A percentile compares a stretch with the other conserved stretches of the same genome.
Conservation (phyloP, 306 rosid genomes). For the Cotoneaster glaucophyllus region DNA sequence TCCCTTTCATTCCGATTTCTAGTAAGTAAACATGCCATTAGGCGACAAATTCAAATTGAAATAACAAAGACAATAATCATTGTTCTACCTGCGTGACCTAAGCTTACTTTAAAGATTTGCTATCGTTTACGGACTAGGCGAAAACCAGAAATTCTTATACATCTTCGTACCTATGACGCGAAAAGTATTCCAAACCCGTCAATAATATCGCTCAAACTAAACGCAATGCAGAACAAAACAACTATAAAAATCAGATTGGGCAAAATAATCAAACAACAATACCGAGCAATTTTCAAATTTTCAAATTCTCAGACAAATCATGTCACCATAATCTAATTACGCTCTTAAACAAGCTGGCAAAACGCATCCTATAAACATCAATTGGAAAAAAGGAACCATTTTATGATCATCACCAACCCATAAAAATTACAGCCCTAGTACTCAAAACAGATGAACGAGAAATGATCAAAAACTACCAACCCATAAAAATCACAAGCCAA, state of each 20-base stretch:
- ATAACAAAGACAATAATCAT: neutral
- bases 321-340: neutral
- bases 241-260: neutral
- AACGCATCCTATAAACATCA: neutral
- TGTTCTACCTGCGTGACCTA: neutral
- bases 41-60: neutral
- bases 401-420: neutral
- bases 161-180: neutral
- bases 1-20: neutral
- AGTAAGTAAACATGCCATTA: neutral
- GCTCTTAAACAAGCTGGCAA: neutral
- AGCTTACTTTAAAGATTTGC: neutral
- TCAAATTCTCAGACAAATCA: neutral
- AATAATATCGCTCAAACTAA: neutral
- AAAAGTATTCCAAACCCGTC: neutral
- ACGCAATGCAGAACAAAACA: neutral
- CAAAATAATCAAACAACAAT: neutral
- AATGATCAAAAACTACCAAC: neutral
- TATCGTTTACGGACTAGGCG: neutral
- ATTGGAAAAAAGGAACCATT: conserved; percentile 1
- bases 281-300: neutral
- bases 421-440: neutral
- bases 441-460: neutral
- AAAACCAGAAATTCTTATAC: neutral
- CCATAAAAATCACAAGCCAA: neutral